Conservation (phyloP, 2,329 filamentous ascomycete species). For the Claviceps maximensis region DNA sequence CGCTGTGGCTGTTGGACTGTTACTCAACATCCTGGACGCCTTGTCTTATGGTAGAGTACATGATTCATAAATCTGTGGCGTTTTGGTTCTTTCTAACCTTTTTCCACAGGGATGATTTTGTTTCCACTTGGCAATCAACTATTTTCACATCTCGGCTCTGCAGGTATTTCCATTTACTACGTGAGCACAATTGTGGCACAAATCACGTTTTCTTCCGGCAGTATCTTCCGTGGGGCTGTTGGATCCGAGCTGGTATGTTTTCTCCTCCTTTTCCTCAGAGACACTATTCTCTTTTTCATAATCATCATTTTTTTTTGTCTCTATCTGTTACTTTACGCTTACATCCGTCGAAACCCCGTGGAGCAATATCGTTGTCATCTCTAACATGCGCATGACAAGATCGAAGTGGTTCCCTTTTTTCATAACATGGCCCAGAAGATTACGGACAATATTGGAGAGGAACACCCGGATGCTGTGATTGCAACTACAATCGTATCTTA, state of each 20-base stretch:
- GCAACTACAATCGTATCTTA: conserved; percentile 91
- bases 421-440: conserved; percentile 96
- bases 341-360: too few relatives aligned
- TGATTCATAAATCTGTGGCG: conserved; percentile 1
- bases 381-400: conserved; percentile 32
- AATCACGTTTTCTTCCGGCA: conserved; percentile 74
- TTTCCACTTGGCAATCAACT: conserved; percentile 82
- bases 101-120: conserved; percentile 62
- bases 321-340: background rate
- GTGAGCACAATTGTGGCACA: conserved; percentile 94
- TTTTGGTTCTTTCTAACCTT: conserved; percentile 8
- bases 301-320: background rate
- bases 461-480: conserved; percentile 73
- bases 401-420: conserved; percentile 97
- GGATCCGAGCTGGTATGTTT: conserved; percentile 77
- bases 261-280: background rate
- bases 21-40: conserved; percentile 89
- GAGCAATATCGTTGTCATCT: background rate
- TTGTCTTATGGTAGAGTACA: conserved; percentile 66
- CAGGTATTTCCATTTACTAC: conserved; percentile 97
- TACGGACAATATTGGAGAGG: conserved; percentile 60
- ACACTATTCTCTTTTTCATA: too few relatives aligned
- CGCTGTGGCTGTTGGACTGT: conserved; percentile 72
- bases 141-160: conserved; percentile 75
- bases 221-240: conserved; percentile 79